Evolutionary conservation across 2,329 filamentous ascomycete genomes (phyloP).

Genomic region (Colletotrichum eleusines): DNA sequence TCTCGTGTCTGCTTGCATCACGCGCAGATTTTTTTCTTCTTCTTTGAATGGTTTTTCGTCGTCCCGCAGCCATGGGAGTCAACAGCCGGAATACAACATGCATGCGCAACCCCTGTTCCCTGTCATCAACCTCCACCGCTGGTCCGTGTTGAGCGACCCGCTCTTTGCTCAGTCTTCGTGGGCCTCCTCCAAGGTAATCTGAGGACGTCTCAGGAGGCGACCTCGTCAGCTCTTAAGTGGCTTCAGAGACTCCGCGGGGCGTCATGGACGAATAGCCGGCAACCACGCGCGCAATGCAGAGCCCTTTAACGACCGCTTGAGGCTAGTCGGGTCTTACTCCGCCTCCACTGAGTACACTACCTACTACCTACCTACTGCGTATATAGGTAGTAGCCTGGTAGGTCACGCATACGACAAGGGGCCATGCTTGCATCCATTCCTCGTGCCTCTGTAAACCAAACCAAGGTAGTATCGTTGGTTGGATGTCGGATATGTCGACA

Average conservation of each 20-base stretch:
- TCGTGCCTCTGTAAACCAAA: neutral
- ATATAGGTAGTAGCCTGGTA: no score
- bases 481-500: slow-evolving; percentile 28
- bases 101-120: slow-evolving; percentile 26
- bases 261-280: slow-evolving; percentile 1
- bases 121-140: slow-evolving; percentile 17
- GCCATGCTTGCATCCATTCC: slow-evolving; percentile 15
- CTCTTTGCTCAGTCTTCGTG: slow-evolving; percentile 16
- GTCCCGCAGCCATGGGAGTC: slow-evolving; percentile 23
- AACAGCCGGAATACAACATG: slow-evolving; percentile 29
- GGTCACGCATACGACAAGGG: slow-evolving; percentile 20
- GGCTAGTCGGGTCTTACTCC: neutral
- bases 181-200: slow-evolving; percentile 13
- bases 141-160: slow-evolving; percentile 26
- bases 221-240: neutral
- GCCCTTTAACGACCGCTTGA: slow-evolving; percentile 6
- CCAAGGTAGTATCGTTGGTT: slow-evolving; percentile 6
- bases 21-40: slow-evolving; percentile 6
- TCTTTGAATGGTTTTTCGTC: neutral
- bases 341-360: no score
- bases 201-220: neutral
- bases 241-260: neutral
- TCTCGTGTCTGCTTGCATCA: slow-evolving; percentile 7
- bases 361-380: no score
- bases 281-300: slow-evolving; percentile 22